Conservation (phyloP, 202 grass and related monocot species). For the Schoenoplectus tabernaemontani region DNA sequence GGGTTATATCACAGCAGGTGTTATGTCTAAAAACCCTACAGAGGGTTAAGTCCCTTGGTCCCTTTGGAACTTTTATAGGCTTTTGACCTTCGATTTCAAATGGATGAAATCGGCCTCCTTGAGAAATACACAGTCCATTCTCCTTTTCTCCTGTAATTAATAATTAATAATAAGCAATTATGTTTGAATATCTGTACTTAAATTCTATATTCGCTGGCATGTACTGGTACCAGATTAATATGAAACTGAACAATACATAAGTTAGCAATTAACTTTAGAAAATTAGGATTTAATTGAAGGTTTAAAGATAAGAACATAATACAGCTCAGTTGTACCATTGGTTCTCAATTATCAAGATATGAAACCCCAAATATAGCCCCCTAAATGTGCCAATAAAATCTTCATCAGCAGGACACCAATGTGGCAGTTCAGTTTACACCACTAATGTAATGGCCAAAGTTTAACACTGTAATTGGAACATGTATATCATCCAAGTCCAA, state of each 20-base stretch:
- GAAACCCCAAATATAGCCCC: background rate
- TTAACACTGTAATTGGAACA: background rate
- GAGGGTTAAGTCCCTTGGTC: conserved; percentile 53
- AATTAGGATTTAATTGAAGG: background rate
- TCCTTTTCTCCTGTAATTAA: conserved; percentile 33
- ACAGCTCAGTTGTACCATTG: background rate
- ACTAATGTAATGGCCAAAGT: background rate
- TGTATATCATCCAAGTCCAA: background rate
- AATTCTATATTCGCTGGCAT: background rate
- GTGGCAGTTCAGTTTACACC: background rate
- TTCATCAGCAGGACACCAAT: background rate
- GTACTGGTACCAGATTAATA: background rate
- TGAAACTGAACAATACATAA: too few relatives aligned
- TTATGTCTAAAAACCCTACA: conserved; percentile 84
- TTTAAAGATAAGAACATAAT: background rate
- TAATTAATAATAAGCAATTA: background rate
- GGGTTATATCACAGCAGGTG: conserved; percentile 78
- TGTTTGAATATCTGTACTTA: background rate
- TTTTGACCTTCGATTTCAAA: conserved; percentile 63
- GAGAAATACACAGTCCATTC: conserved; percentile 70
- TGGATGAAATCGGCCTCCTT: conserved; percentile 64
- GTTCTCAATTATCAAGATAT: background rate
- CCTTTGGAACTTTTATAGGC: conserved; percentile 58
- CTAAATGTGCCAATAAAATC: background rate
- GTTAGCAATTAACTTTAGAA: background rate